Conservation (phyloP, 768 basidiomycete species). For the Trametes punicea region DNA sequence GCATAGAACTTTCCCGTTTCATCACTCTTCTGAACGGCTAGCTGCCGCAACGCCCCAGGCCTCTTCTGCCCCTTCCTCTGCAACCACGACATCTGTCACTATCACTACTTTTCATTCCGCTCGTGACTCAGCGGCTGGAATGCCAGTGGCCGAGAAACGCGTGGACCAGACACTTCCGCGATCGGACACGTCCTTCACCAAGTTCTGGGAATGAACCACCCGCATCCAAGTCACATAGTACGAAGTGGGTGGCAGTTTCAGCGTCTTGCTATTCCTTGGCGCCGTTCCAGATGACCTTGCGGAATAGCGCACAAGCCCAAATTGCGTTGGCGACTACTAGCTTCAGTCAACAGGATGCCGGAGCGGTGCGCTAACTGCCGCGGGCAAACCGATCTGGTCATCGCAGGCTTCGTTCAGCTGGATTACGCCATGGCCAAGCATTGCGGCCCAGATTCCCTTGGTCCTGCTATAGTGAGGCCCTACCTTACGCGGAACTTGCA, state of each 20-base stretch:
- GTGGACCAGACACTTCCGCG: background rate
- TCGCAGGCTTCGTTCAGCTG: constrained; percentile 23
- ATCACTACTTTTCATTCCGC: background rate
- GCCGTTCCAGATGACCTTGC: constrained; percentile 26
- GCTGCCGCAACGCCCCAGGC: background rate
- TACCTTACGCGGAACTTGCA: constrained; percentile 7
- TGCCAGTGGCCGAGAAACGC: background rate
- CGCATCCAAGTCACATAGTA: constrained; percentile 41
- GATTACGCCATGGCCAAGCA: constrained; percentile 11
- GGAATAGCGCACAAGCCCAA: constrained; percentile 31
- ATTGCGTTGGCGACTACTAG: constrained; percentile 43
- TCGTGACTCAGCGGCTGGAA: background rate
- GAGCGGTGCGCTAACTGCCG: constrained; percentile 41
- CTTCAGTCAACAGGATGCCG: constrained; percentile 37
- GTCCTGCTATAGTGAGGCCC: constrained; percentile 7
- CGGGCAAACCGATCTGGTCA: constrained; percentile 4
- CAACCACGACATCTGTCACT: background rate
- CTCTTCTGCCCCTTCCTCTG: background rate
- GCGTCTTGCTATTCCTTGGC: constrained; percentile 48
- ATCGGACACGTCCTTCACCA: background rate
- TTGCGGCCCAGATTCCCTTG: background rate
- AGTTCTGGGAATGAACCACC: constrained; percentile 39
- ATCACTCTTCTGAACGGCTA: background rate
- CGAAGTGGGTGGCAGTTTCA: constrained; percentile 42
- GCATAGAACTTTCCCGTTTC: background rate